phyloP scores from a whole-genome alignment of 208 protist genomes.

The Zelonia costaricensis region DNA sequence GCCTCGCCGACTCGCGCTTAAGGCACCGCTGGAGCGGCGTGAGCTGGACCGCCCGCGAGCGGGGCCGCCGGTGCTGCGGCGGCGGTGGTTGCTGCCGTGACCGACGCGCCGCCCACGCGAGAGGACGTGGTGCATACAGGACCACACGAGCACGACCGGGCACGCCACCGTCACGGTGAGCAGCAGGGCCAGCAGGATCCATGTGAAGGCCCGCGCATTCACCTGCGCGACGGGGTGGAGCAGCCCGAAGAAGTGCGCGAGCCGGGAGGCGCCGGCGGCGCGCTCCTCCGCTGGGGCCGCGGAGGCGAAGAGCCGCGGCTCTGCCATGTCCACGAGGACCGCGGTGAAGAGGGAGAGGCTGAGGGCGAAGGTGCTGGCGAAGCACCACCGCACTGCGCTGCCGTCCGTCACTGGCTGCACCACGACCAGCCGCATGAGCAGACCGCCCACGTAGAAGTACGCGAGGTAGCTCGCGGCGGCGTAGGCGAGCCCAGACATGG shows the following conservation, averaged over 20 bases:
- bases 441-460: conserved; percentile 26
- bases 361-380: conserved; percentile 29
- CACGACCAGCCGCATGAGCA: conserved; percentile 33
- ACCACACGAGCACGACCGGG: conserved; percentile 1
- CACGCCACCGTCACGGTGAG: conserved; percentile 20
- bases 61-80: too few relatives aligned
- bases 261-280: neutral
- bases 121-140: conserved; percentile 5
- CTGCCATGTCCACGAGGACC: conserved; percentile 26
- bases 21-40: too few relatives aligned
- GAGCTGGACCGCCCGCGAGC: too few relatives aligned
- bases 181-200: conserved; percentile 20
- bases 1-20: too few relatives aligned
- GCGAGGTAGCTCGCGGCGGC: conserved; percentile 17
- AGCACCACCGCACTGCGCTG: conserved; percentile 23
- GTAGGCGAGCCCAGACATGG: conserved; percentile 14
- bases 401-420: conserved; percentile 19
- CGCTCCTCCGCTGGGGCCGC: neutral
- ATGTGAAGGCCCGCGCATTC: conserved; percentile 8
- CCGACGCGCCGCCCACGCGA: neutral
- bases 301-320: conserved; percentile 3
- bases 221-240: conserved; percentile 4
- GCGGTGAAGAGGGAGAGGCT: conserved; percentile 29
- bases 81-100: neutral
- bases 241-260: neutral